Percentiles rank a stretch among this genome's conserved stretches.
Conservation (phyloP, 305 asterid species). For the Solanum hybrid region DNA sequence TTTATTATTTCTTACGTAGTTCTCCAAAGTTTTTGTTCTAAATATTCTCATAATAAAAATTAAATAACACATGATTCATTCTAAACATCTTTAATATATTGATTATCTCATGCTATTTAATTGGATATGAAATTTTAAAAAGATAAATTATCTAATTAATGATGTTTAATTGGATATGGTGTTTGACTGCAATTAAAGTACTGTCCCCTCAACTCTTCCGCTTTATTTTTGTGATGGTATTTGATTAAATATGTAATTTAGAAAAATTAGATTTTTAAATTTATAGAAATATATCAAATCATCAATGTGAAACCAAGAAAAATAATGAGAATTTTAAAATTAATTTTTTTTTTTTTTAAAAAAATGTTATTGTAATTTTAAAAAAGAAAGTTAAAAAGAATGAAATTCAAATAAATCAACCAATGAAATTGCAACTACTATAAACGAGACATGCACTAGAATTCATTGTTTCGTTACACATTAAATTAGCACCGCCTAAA, state of each 20-base stretch:
- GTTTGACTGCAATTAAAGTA: not conserved
- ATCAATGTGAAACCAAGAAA: no score
- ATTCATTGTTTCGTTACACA: not conserved
- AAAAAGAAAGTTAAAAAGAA: no score
- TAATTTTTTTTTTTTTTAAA: no score
- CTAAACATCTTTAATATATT: not conserved
- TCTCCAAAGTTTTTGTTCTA: not conserved
- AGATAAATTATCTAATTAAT: not conserved
- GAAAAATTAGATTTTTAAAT: not conserved
- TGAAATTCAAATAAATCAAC: no score
- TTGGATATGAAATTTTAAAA: not conserved
- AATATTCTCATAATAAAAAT: no score
- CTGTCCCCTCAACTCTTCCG: not conserved
- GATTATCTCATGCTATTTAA: not conserved
- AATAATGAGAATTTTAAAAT: not conserved
- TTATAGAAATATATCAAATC: not conserved
- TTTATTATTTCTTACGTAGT: not conserved
- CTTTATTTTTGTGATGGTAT: not conserved
- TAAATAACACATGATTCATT: not conserved
- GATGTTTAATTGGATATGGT: not conserved
- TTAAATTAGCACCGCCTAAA: no score
- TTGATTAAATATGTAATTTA: not conserved
- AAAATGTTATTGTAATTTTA: no score
- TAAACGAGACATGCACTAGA: no score
- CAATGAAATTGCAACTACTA: no score